Conservation (phyloP, 1,284 basidiomycete species). For the Chondrostereum purpureum region DNA sequence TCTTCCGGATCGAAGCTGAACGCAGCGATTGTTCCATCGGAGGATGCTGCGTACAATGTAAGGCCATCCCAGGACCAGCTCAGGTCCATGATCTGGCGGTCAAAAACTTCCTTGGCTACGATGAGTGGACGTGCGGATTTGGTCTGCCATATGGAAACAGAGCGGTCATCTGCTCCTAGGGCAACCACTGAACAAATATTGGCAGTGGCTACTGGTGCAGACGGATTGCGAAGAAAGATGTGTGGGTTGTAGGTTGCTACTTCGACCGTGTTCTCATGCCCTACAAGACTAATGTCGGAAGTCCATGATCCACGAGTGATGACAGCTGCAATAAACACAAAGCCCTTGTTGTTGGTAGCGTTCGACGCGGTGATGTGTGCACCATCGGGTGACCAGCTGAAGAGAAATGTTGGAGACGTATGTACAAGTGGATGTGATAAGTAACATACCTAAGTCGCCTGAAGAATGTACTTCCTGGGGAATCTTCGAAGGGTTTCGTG, state of each 20-base stretch:
- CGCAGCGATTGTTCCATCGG: conserved; percentile 89
- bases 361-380: conserved; percentile 95
- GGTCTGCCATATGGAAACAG: conserved; percentile 91
- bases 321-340: conserved; percentile 95
- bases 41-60: conserved; percentile 90
- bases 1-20: conserved; percentile 79
- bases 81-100: conserved; percentile 91
- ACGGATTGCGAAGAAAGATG: conserved; percentile 78
- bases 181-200: conserved; percentile 86
- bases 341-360: conserved; percentile 91
- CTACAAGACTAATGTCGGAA: conserved; percentile 88
- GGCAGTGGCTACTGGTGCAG: conserved; percentile 54
- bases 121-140: conserved; percentile 85
- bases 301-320: conserved; percentile 85
- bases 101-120: conserved; percentile 91
- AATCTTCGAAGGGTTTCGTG: conserved; percentile 86
- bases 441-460: conserved; percentile 72
- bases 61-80: conserved; percentile 94
- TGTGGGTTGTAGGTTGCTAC: conserved; percentile 92
- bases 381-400: conserved; percentile 98
- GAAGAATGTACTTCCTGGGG: conserved; percentile 94
- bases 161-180: conserved; percentile 83
- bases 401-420: conserved; percentile 3
- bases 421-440: conserved; percentile 1
- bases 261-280: conserved; percentile 97